Conservation (phyloP, 352 stramenopile genomes). For the Salisapilia sapeloensis region DNA sequence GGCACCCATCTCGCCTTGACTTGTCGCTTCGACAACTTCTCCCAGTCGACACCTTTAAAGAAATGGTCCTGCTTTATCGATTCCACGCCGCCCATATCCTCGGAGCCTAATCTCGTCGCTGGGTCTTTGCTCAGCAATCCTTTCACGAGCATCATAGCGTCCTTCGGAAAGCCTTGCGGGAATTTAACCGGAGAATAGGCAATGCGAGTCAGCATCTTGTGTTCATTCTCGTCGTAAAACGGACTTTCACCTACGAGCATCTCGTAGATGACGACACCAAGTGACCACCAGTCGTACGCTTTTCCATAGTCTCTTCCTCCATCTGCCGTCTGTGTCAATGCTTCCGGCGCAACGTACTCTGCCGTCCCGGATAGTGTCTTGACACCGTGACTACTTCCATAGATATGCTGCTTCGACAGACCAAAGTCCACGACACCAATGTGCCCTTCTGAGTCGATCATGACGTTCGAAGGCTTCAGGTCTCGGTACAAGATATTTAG, state of each 20-base stretch:
- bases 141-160: constrained; percentile 58
- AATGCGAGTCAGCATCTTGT: constrained; percentile 78
- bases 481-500: constrained; percentile 82
- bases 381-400: constrained; percentile 68
- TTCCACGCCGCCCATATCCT: constrained; percentile 40
- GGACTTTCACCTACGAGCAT: constrained; percentile 76
- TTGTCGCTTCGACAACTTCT: constrained; percentile 45
- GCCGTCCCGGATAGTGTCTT: constrained; percentile 76
- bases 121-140: constrained; percentile 64
- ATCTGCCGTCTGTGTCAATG: constrained; percentile 61
- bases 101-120: constrained; percentile 42
- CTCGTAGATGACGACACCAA: constrained; percentile 76
- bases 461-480: constrained; percentile 79
- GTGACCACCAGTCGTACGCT: constrained; percentile 81
- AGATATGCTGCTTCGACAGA: constrained; percentile 79
- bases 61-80: constrained; percentile 58
- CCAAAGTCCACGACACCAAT: constrained; percentile 83
- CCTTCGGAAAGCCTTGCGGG: constrained; percentile 49
- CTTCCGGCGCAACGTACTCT: constrained; percentile 77
- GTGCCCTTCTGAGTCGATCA: constrained; percentile 79
- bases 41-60: constrained; percentile 63
- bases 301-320: constrained; percentile 76
- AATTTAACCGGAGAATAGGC: constrained; percentile 63
- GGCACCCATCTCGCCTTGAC: constrained; percentile 67
- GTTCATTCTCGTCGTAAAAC: constrained; percentile 82